Conservation (phyloP, 164 flowering plant species). For the Chimonanthus praecox region DNA sequence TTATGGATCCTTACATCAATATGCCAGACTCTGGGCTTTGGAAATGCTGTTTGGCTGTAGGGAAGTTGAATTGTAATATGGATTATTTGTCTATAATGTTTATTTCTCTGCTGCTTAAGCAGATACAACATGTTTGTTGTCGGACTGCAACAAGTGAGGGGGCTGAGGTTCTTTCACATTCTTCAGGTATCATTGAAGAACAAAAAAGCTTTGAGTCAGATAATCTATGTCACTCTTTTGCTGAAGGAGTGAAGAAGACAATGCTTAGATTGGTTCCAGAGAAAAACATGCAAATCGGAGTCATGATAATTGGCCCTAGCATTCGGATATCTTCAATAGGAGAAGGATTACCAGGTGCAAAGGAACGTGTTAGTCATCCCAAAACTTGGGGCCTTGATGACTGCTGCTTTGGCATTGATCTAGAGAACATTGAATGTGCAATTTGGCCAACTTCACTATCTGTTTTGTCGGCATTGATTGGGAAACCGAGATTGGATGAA, state of each 20-base stretch:
- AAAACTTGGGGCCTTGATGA: constrained; percentile 19
- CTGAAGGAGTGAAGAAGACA: constrained; percentile 22
- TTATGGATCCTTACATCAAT: constrained; percentile 31
- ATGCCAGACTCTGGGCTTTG: constrained; percentile 31
- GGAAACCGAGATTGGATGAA: constrained; percentile 16
- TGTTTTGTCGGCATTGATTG: constrained; percentile 22
- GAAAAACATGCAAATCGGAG: constrained; percentile 55
- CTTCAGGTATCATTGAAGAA: constrained; percentile 22
- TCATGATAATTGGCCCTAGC: constrained; percentile 52
- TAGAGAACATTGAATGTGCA: constrained; percentile 49
- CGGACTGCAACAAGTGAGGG: constrained; percentile 17
- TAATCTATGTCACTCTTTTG: constrained; percentile 17
- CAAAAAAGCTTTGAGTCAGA: constrained; percentile 22
- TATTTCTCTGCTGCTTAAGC: constrained; percentile 34
- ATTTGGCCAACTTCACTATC: constrained; percentile 50
- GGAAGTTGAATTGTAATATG: constrained; percentile 54
- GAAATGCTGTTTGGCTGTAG: constrained; percentile 49
- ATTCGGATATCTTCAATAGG: constrained; percentile 40
- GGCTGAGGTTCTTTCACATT: constrained; percentile 18
- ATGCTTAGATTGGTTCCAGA: constrained; percentile 46
- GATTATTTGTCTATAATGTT: constrained; percentile 47
- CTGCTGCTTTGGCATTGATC: constrained; percentile 32
- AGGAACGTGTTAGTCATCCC: constrained; percentile 10
- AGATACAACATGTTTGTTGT: constrained; percentile 36
- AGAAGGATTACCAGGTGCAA: constrained; percentile 19